These are phyloP conservation scores for Rhizoctonia solani DNA, from an alignment of 1,284 basidiomycete genomes.

Conservation along the genomic window DNA sequence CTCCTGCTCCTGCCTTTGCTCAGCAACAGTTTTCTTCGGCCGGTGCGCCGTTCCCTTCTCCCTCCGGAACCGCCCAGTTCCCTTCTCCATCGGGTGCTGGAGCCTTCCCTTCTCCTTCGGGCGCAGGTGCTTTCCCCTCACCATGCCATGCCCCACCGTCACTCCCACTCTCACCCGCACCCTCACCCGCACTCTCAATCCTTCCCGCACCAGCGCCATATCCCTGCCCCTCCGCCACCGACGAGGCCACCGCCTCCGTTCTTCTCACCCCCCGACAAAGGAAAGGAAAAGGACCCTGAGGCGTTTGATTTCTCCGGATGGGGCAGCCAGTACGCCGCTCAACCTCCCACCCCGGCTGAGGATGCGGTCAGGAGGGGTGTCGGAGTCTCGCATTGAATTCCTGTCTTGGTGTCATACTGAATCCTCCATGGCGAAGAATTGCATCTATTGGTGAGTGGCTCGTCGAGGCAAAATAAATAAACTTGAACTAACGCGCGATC, in stretches of 20 bases:
- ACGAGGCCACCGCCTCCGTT: background rate
- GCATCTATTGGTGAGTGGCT: too few species aligned
- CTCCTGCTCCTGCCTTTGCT: background rate
- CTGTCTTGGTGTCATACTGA: too few species aligned
- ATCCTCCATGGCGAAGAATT: too few species aligned
- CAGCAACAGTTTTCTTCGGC: background rate
- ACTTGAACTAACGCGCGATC: too few species aligned
- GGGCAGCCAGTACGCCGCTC: conserved; percentile 20
- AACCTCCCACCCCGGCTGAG: conserved; percentile 22
- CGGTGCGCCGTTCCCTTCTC: background rate
- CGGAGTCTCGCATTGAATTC: conserved; percentile 10
- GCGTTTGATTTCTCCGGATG: conserved; percentile 30
- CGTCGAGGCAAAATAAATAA: too few species aligned
- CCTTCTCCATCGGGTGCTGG: background rate
- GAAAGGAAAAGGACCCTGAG: conserved; percentile 18
- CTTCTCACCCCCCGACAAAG: background rate
- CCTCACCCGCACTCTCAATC: background rate
- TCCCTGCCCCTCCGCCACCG: background rate
- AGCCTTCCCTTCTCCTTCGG: conserved; percentile 2
- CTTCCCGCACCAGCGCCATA: background rate
- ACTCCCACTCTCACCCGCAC: too few species aligned
- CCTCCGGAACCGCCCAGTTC: background rate
- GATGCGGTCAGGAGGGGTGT: conserved; percentile 15
- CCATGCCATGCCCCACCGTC: background rate
- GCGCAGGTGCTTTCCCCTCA: background rate